Evolutionary conservation across 1,284 basidiomycete species (phyloP).

Genomic region (Tetrapyrgos nigripes): DNA sequence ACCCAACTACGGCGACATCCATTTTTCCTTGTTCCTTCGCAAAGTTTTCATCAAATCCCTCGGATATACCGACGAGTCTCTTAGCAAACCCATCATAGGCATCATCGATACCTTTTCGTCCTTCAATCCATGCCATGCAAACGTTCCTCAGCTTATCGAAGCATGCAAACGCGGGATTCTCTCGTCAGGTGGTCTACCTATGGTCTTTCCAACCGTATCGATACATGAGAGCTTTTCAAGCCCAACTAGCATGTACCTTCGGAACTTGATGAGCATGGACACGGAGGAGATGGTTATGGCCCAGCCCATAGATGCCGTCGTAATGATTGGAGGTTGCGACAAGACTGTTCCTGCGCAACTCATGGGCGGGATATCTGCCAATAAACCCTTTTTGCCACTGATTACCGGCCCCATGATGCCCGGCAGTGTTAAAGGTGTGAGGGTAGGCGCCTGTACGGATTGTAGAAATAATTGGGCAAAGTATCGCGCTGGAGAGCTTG

Average conservation of each 20-base stretch:
- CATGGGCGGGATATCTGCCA: constrained; percentile 24
- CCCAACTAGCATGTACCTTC: constrained; percentile 22
- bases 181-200: constrained; percentile 20
- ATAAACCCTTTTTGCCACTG: constrained; percentile 21
- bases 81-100: constrained; percentile 20
- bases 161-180: constrained; percentile 23
- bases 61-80: constrained; percentile 23
- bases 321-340: constrained; percentile 24
- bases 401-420: constrained; percentile 25
- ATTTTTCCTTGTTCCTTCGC: constrained; percentile 23
- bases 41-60: constrained; percentile 23
- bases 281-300: constrained; percentile 25
- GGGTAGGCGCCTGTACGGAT: constrained; percentile 23
- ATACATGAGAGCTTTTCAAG: constrained; percentile 21
- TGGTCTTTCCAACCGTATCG: constrained; percentile 23
- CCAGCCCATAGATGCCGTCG: constrained; percentile 22
- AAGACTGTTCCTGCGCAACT: constrained; percentile 24
- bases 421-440: constrained; percentile 16
- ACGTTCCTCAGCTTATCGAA: constrained; percentile 23
- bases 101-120: constrained; percentile 22
- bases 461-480: constrained; percentile 23
- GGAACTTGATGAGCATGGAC: constrained; percentile 25
- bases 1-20: constrained; percentile 19
- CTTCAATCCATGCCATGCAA: constrained; percentile 23
- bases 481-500: constrained; percentile 21